phyloP scores from a whole-genome alignment of 2,329 filamentous ascomycete species.

The Hymenoscyphus scutula region DNA sequence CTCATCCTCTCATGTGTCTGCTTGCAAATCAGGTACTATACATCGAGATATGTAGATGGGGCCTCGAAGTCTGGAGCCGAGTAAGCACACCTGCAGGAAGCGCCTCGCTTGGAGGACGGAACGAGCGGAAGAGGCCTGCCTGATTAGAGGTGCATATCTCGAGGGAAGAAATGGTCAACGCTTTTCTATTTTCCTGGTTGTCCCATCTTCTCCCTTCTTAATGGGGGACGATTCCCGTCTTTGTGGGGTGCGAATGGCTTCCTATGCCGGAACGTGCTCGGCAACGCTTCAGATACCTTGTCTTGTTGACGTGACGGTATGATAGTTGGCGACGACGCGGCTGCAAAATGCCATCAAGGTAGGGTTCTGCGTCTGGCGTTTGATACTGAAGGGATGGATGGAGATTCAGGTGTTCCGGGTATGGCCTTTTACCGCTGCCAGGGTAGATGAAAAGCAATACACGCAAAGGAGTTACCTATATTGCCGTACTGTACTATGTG shows the following conservation, averaged over 20 bases:
- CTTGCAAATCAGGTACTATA: background rate
- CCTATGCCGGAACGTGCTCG: no score
- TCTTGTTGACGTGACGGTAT: background rate
- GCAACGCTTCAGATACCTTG: background rate
- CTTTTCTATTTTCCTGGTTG: background rate
- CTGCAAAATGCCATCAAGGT: background rate
- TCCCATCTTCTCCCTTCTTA: background rate
- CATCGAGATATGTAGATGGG: background rate
- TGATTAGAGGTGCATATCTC: background rate
- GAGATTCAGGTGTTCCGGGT: background rate
- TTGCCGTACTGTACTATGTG: constrained; percentile 1
- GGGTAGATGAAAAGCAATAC: background rate
- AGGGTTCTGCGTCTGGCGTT: background rate
- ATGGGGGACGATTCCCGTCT: background rate
- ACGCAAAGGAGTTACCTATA: background rate
- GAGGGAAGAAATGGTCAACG: background rate
- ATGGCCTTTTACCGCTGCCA: background rate
- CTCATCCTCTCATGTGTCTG: background rate
- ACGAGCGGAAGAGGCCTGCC: background rate
- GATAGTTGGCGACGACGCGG: background rate
- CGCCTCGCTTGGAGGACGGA: background rate
- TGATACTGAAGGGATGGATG: background rate
- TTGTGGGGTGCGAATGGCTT: background rate
- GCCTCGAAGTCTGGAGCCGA: background rate
- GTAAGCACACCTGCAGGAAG: background rate